Conservation (phyloP, 2,329 filamentous ascomycete genomes). For the Curvularia spicifera region DNA sequence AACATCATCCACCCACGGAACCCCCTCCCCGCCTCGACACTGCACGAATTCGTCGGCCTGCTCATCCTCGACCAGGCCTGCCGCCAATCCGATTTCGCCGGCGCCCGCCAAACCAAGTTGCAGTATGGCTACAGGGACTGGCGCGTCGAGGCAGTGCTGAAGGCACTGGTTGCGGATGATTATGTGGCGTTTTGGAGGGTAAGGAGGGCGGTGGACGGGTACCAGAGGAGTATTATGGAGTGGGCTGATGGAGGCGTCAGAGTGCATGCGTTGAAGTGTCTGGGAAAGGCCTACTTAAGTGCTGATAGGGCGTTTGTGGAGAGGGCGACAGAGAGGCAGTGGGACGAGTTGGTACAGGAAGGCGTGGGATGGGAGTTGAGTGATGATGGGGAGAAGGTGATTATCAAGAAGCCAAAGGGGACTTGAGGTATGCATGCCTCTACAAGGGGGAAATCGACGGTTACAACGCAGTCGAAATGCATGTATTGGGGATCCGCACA, state of each 20-base stretch:
- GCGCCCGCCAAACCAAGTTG: conserved; percentile 72
- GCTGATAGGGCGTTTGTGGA: conserved; percentile 75
- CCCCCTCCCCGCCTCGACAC: conserved; percentile 72
- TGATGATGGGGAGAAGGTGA: conserved; percentile 69
- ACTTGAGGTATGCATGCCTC: conserved; percentile 35
- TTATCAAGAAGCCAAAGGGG: conserved; percentile 71
- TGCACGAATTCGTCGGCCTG: conserved; percentile 80
- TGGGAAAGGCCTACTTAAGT: conserved; percentile 80
- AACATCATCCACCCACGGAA: conserved; percentile 70
- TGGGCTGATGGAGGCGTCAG: conserved; percentile 78
- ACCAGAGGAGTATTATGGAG: conserved; percentile 79
- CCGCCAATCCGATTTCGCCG: conserved; percentile 74
- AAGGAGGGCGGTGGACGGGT: conserved; percentile 76
- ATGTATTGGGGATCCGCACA: conserved; percentile 1
- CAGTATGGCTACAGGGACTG: conserved; percentile 67
- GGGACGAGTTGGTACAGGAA: conserved; percentile 73
- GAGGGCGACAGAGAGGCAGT: conserved; percentile 69
- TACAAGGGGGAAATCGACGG: neutral
- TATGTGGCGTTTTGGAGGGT: conserved; percentile 79
- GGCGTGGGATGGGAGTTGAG: conserved; percentile 82
- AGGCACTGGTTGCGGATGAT: conserved; percentile 78
- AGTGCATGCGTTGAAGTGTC: conserved; percentile 80
- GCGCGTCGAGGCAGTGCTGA: conserved; percentile 72
- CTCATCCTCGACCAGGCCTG: conserved; percentile 88
- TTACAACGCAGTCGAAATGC: neutral